Base-by-base conservation (phyloP, 139 green algal species). In the Spirogloea muscicola region DNA sequence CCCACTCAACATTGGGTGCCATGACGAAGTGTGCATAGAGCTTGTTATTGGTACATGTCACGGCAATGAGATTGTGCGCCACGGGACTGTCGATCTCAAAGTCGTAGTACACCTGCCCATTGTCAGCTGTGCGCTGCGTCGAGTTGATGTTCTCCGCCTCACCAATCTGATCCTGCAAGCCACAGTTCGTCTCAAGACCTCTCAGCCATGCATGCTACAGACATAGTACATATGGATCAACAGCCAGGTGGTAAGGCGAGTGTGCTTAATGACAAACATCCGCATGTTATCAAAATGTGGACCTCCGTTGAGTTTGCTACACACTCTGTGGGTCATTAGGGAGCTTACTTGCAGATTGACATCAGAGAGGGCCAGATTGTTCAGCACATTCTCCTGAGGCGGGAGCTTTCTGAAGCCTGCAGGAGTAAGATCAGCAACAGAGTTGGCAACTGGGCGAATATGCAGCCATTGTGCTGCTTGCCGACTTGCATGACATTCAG, bases 61-160 rank as follows among this genome's bases (percentile, higher is more conserved):
- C 74, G 3, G 65, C 51, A 29, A 82, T 81, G 16, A 82, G 68
- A 25, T 31, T 70, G 74, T 82, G 74, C 36, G 55, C 74, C 18
- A 69, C 55, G 9, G 74, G 52, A 49, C 52, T 82, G 52, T 69
- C 55, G 29, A 82, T 68, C 33, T 82, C 74, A 65, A 57, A 82
- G 33, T 79, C 67, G 43, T 82, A 82, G 57, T 82, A 82, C 65
- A 77, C 18, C 68, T 82, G 74, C 13, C 70, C 63, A 69, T 69
- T 33, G 60, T 79, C 63, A n/a, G n/a, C n/a, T 33, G 4, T 78
- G 7, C 63, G 16, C 48, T 60, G 42, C 3, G 37, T n/a, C 9
- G 38, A 29, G 5, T n/a, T 36, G 33, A 79, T 37, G 33, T 72
- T 31, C 9, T 79, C 70, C 39, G 70, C 70, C 13, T 3, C 10